Conservation (phyloP, 768 basidiomycete species). For the Lactarius indigo region DNA sequence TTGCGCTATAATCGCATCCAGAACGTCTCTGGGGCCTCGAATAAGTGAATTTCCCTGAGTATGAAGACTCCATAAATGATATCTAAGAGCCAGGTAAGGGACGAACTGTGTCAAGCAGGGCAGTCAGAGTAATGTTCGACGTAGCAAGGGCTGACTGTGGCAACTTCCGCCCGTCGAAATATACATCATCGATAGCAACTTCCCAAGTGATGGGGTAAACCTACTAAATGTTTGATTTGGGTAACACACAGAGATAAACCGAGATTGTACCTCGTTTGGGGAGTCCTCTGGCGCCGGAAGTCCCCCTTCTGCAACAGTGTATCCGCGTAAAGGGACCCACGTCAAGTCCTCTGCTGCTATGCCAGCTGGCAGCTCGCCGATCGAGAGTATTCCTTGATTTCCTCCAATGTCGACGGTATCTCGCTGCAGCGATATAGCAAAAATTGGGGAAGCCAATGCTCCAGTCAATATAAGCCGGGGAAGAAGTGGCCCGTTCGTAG, state of each 20-base stretch:
- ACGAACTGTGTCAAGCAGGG: slow-evolving; percentile 67
- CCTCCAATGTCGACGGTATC: slow-evolving; percentile 66
- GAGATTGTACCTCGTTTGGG: slow-evolving; percentile 52
- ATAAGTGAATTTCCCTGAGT: slow-evolving; percentile 70
- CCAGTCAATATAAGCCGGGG: slow-evolving; percentile 33
- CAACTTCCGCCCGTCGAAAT: slow-evolving; percentile 60
- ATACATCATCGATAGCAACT: slow-evolving; percentile 65
- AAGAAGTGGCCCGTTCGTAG: slow-evolving; percentile 35
- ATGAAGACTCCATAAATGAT: not conserved
- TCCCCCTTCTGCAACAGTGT: slow-evolving; percentile 50
- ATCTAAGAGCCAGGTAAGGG: slow-evolving; percentile 4
- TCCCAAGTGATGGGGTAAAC: slow-evolving; percentile 52
- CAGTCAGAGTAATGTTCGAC: slow-evolving; percentile 51
- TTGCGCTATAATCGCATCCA: slow-evolving; percentile 43
- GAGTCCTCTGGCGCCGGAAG: slow-evolving; percentile 52
- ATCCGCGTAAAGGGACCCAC: slow-evolving; percentile 62
- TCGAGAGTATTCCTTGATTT: slow-evolving; percentile 58
- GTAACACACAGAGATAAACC: not conserved
- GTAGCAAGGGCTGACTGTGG: slow-evolving; percentile 51
- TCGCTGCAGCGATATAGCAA: slow-evolving; percentile 60
- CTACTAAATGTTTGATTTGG: slow-evolving; percentile 17
- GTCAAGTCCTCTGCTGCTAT: slow-evolving; percentile 50
- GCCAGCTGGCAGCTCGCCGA: slow-evolving; percentile 59
- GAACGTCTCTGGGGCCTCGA: slow-evolving; percentile 67
- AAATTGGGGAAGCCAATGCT: slow-evolving; percentile 42